Percentiles rank a stretch among this genome's conserved stretches.
Evolutionary conservation across 2,329 filamentous ascomycete species (phyloP).

Genomic region (Verruconis gallopava): DNA sequence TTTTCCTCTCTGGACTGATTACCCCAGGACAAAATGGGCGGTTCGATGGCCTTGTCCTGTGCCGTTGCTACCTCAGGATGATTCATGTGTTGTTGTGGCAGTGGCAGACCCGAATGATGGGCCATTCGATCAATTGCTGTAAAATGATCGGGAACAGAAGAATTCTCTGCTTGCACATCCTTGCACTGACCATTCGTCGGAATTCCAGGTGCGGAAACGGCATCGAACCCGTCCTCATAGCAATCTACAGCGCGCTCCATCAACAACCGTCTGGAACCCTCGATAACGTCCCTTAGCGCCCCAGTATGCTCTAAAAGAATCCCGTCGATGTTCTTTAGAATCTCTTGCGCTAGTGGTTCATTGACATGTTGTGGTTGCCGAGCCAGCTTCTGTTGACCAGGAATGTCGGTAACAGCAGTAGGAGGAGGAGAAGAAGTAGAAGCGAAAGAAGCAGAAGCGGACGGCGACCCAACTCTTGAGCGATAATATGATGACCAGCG

Average conservation of each 20-base stretch:
- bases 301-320: conserved; percentile 29
- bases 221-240: conserved; percentile 13
- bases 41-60: neutral
- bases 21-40: too few species aligned
- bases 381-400: conserved; percentile 14
- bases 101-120: neutral
- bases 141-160: neutral
- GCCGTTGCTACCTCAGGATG: conserved; percentile 5
- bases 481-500: conserved; percentile 1
- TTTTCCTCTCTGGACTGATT: too few species aligned
- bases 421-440: neutral
- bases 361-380: conserved; percentile 17
- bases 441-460: neutral
- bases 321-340: conserved; percentile 26
- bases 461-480: too few species aligned
- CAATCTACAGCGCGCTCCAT: conserved; percentile 10
- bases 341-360: conserved; percentile 21
- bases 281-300: conserved; percentile 26
- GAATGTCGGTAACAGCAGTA: conserved; percentile 8
- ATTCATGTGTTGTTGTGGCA: neutral
- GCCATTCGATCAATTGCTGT: neutral
- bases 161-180: neutral
- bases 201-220: too few species aligned
- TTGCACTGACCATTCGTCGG: too few species aligned
- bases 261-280: conserved; percentile 19